Evolutionary conservation across 2,329 filamentous ascomycete genomes (phyloP), one percentile per base, ranked within the genome.

Genomic region (Penicillium sp.): DNA sequence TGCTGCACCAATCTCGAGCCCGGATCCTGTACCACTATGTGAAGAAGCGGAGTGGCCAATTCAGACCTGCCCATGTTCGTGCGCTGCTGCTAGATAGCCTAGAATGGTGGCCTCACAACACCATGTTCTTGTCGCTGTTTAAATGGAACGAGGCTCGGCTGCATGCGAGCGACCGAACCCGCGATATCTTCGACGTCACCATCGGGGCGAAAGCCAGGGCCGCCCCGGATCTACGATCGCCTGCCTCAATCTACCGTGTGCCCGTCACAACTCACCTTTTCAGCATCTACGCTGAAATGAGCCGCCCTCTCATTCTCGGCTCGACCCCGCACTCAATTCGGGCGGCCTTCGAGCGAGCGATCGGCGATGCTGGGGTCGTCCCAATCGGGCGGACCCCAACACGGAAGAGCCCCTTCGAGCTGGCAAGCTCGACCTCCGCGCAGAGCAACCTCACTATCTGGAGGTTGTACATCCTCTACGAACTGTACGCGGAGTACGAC

Each of bases 141-240:
- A 82, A 86, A n/a, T 89, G 87, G 79, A 87, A 90, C 60, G 87
- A 93, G 69, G 80, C 85, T 2, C 84, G 87, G 8, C 84, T 91
- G 43, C 83, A 87, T 25, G 82, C 94, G 53, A 84, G 91, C 60
- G 90, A 95, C 64, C 88, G 90, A 19, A 84, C 95, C 21, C 85
- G 89, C n/a, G 79, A 82, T 6, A 76, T 92, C 11, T 74, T 81
- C 21, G 71, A 76, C 34, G 59, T 70, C n/a, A 58, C 63, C 23
- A 63, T 31, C 23, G 49, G 49, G 9, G 34, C 44, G 10, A 40
- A 25, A 21, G 36, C 7, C 34, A 53, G 49, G 39, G 21, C 21
- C 29, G 10, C 29, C 1, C 13, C 9, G 10, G 11, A 15, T 27
- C 8, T 23, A 2, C 39, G 33, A 10, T 19, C 7, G 10, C 19